Evolutionary conservation across 768 basidiomycete genomes (phyloP).

Genomic region (Hericium rajendrae): DNA sequence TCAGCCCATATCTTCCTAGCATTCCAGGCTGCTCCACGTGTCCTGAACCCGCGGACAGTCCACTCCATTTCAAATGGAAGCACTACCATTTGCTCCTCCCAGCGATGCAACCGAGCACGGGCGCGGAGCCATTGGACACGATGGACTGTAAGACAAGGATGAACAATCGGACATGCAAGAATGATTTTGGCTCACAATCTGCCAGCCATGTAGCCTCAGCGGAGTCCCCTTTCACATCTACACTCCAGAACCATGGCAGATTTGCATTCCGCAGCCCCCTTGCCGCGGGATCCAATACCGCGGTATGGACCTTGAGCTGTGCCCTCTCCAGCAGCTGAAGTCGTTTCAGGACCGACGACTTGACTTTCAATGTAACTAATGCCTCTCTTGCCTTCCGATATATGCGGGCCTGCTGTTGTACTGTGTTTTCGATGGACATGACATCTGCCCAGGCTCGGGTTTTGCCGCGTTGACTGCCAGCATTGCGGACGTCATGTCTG

Average conservation of each 20-base stretch:
- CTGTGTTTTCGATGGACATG: neutral
- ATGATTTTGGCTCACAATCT: neutral
- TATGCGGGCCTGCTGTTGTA: neutral
- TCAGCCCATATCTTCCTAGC: too few species aligned
- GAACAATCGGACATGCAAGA: neutral
- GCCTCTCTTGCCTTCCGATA: neutral
- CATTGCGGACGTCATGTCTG: neutral
- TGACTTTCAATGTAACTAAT: neutral
- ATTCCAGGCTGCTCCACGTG: too few species aligned
- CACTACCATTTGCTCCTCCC: neutral
- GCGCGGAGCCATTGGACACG: neutral
- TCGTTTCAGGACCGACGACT: neutral
- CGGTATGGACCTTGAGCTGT: neutral
- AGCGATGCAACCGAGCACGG: neutral
- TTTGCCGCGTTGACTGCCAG: neutral
- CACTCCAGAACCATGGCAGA: neutral
- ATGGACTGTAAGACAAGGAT: neutral
- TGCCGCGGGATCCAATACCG: neutral
- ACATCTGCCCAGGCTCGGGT: neutral
- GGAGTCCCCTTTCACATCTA: neutral
- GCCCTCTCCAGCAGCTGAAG: neutral
- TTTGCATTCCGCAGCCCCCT: neutral
- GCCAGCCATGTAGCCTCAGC: neutral
- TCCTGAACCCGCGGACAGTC: neutral
- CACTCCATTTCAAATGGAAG: neutral